These are phyloP conservation scores for Neurospora sp. DNA, from an alignment of 495 filamentous ascomycete genomes.

Conservation along the genomic window DNA sequence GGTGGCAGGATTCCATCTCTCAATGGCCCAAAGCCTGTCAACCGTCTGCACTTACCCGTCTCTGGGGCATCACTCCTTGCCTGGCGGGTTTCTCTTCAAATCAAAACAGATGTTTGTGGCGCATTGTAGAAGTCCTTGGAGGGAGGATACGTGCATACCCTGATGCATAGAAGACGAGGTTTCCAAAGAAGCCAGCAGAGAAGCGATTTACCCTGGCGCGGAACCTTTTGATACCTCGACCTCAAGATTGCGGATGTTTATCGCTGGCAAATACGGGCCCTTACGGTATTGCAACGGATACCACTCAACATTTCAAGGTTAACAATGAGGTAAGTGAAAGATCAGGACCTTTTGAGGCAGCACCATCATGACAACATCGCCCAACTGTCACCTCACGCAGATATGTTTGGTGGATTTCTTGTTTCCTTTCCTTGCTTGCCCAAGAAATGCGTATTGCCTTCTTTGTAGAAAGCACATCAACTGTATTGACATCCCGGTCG, in stretches of 20 bases:
- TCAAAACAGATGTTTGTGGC: slow-evolving; percentile 20
- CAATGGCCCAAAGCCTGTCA: slow-evolving; percentile 15
- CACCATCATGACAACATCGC: not conserved
- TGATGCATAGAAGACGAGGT: slow-evolving; percentile 25
- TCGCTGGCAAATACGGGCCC: not conserved
- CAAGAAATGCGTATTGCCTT: not conserved
- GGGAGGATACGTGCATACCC: slow-evolving; percentile 24
- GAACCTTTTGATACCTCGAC: slow-evolving; percentile 8
- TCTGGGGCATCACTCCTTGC: slow-evolving; percentile 12
- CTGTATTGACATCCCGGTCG: not conserved
- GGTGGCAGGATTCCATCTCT: slow-evolving; percentile 7
- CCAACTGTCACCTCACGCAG: not conserved
- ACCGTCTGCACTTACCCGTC: slow-evolving; percentile 22
- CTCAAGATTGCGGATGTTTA: slow-evolving; percentile 4
- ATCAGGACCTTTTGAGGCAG: not conserved
- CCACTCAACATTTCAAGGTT: not conserved
- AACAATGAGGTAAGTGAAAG: not conserved
- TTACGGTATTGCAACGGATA: not conserved
- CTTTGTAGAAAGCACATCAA: not conserved
- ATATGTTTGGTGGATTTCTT: not conserved
- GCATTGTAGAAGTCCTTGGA: slow-evolving; percentile 16
- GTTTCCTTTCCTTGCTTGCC: not conserved
- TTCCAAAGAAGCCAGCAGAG: slow-evolving; percentile 12
- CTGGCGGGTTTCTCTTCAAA: slow-evolving; percentile 14
- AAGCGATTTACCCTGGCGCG: slow-evolving; percentile 1